Conservation (phyloP, 225 moss, liverwort and hornwort genomes). For the Straminergon stramineum region DNA sequence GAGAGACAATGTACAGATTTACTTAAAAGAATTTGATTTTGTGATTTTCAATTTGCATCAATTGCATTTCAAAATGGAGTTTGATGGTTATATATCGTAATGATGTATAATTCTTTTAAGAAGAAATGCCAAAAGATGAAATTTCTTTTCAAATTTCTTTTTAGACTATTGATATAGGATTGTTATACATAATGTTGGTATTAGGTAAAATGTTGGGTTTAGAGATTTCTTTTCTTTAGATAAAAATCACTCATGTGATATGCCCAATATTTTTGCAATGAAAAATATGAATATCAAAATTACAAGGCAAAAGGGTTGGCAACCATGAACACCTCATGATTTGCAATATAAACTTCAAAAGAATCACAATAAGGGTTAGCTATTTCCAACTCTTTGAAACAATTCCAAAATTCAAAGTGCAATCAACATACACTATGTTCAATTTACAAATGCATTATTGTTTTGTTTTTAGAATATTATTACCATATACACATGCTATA, state of each 20-base stretch:
- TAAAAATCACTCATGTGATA: not conserved
- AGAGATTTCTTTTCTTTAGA: too few relatives aligned
- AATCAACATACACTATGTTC: not conserved
- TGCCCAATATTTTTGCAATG: not conserved
- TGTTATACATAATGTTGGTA: too few relatives aligned
- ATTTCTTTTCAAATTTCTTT: too few relatives aligned
- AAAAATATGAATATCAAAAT: not conserved
- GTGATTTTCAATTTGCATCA: not conserved
- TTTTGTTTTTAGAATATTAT: too few relatives aligned
- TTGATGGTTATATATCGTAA: too few relatives aligned
- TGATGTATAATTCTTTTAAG: not conserved
- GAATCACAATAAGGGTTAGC: not conserved
- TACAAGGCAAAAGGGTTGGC: not conserved
- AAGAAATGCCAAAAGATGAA: not conserved
- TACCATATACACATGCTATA: too few relatives aligned
- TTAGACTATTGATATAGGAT: too few relatives aligned
- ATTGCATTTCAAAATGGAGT: not conserved
- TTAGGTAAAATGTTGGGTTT: too few relatives aligned
- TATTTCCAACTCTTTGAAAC: too few relatives aligned
- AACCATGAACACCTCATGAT: too few relatives aligned
- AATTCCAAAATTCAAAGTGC: too few relatives aligned
- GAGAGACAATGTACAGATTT: fast-evolving
- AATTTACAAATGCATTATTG: not conserved
- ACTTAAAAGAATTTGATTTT: not conserved
- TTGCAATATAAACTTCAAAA: not conserved